Evolutionary conservation across 306 rosid genomes (phyloP).

Genomic region (Vigna mungo): DNA sequence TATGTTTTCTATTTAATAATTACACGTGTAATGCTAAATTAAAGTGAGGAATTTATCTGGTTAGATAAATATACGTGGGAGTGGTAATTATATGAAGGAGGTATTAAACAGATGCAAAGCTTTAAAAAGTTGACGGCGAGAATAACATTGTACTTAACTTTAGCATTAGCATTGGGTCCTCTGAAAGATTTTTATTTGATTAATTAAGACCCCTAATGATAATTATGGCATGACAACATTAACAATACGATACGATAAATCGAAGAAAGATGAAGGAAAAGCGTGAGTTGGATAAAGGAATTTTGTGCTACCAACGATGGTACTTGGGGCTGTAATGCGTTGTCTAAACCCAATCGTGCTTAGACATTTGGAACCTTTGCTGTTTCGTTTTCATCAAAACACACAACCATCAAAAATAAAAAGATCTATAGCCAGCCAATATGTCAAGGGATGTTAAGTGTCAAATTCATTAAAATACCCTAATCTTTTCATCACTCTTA

Average conservation of each 20-base stretch:
- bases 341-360: conserved; percentile 38
- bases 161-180: conserved; percentile 8
- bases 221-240: conserved; percentile 22
- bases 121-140: conserved; percentile 16
- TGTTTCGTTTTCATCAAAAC: conserved; percentile 16
- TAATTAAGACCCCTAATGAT: background rate
- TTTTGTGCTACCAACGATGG: conserved; percentile 19
- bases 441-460: background rate
- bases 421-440: background rate
- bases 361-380: conserved; percentile 32
- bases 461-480: background rate
- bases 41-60: background rate
- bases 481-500: background rate
- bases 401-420: background rate
- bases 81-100: background rate
- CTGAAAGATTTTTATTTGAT: background rate
- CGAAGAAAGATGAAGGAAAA: conserved; percentile 29
- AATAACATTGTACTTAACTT: background rate
- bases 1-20: background rate
- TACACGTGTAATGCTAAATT: background rate
- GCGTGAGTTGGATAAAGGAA: conserved; percentile 20
- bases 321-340: conserved; percentile 36
- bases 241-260: conserved; percentile 3
- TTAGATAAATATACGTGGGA: background rate
- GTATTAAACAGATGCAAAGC: background rate